Percentiles rank a stretch among this genome's conserved stretches.
Conservation (phyloP, 768 basidiomycete genomes). For the Termitomyces sp. region DNA sequence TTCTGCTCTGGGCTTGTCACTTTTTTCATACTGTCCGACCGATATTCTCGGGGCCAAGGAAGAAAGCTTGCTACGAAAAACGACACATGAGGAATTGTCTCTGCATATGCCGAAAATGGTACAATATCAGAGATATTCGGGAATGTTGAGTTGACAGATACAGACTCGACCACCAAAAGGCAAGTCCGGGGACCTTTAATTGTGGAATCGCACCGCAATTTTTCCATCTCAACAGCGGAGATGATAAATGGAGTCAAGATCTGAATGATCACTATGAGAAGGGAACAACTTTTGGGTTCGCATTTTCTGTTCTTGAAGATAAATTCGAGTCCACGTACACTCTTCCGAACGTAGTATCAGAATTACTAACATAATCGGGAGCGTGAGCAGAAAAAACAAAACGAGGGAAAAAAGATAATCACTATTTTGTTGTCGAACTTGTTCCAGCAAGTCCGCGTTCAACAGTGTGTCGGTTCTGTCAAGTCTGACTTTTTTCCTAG, state of each 20-base stretch:
- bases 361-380: not conserved
- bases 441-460: constrained; percentile 19
- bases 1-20: not conserved
- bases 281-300: not conserved
- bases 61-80: constrained; percentile 1
- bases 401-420: constrained; percentile 7
- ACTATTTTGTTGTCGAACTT: constrained; percentile 37
- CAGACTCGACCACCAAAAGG: not conserved
- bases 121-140: not conserved
- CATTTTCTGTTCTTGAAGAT: not conserved
- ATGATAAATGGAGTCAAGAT: not conserved
- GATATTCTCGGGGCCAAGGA: not conserved
- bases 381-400: not conserved
- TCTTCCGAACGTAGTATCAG: constrained; percentile 10
- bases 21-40: not conserved
- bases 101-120: not conserved
- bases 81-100: not conserved
- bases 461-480: constrained; percentile 29
- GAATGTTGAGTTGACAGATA: not conserved
- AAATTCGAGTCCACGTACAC: not conserved
- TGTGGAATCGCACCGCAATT: not conserved
- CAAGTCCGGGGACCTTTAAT: not conserved
- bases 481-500: constrained; percentile 10
- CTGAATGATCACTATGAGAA: not conserved
- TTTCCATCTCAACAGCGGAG: not conserved